These are phyloP conservation scores for Brassica rapa DNA, from an alignment of 345 rosid genomes.

Conservation along the genomic window DNA sequence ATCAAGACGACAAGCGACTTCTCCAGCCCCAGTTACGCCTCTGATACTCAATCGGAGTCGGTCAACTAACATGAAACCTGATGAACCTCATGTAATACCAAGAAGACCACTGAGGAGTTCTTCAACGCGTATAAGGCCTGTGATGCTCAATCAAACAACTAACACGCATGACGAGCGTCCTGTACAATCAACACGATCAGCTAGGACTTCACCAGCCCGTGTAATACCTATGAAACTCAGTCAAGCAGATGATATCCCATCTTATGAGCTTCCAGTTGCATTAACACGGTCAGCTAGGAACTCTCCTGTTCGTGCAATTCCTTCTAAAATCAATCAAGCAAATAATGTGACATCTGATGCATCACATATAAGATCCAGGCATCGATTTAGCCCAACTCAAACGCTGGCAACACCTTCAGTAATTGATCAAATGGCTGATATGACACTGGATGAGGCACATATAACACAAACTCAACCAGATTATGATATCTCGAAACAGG, in stretches of 20 bases:
- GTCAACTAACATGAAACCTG: conserved; percentile 33
- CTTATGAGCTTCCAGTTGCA: conserved; percentile 31
- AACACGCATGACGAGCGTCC: conserved; percentile 32
- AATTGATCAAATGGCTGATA: conserved; percentile 34
- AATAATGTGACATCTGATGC: conserved; percentile 18
- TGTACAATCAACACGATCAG: conserved; percentile 33
- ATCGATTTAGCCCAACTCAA: conserved; percentile 34
- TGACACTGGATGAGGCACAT: conserved; percentile 38
- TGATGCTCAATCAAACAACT: conserved; percentile 22
- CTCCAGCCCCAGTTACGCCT: conserved; percentile 23
- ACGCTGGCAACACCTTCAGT: conserved; percentile 10
- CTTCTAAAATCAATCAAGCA: conserved; percentile 15
- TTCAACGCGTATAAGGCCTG: conserved; percentile 33
- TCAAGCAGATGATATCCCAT: conserved; percentile 28
- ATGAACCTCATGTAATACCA: conserved; percentile 33
- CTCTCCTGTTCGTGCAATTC: conserved; percentile 32
- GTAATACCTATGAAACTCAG: conserved; percentile 25
- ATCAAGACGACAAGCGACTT: conserved; percentile 14
- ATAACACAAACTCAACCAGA: conserved; percentile 28
- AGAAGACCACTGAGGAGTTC: conserved; percentile 34
- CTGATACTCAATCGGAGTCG: conserved; percentile 26
- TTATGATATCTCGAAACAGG: conserved; percentile 31
- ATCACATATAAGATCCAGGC: conserved; percentile 35
- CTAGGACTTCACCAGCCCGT: conserved; percentile 40
- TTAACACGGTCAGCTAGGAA: conserved; percentile 35